These are phyloP conservation scores for Anaeromyces robustus DNA, from an alignment of 192 early-diverging fungal species.

Conservation along the genomic window DNA sequence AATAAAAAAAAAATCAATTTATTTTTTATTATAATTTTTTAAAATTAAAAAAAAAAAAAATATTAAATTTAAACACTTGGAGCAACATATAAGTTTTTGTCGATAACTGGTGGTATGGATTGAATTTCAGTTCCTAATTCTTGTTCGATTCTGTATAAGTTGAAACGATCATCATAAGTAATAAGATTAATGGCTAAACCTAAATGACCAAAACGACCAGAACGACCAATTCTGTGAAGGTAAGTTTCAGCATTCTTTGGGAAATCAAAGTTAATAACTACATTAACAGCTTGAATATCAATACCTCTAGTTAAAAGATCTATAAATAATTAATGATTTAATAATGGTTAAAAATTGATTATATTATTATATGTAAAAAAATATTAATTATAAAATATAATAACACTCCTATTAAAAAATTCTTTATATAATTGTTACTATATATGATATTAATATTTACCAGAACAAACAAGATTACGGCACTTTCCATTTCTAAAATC, in stretches of 20 bases:
- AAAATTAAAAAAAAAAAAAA: background rate
- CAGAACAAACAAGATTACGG: conserved; percentile 92
- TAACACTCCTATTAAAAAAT: background rate
- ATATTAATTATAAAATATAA: background rate
- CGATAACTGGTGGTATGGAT: conserved; percentile 92
- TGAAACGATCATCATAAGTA: conserved; percentile 94
- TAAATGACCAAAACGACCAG: conserved; percentile 88
- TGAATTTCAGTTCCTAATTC: conserved; percentile 97
- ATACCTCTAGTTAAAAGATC: conserved; percentile 96
- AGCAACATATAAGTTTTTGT: conserved; percentile 31
- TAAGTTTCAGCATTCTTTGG: conserved; percentile 99
- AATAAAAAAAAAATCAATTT: no score
- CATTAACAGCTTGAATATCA: conserved; percentile 98
- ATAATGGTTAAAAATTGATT: background rate
- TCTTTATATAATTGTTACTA: no score
- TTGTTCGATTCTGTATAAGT: conserved; percentile 95
- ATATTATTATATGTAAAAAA: conserved; percentile 1
- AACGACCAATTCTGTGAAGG: conserved; percentile 94
- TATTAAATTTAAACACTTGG: background rate
- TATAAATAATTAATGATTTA: conserved; percentile 11
- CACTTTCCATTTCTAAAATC: conserved; percentile 97
- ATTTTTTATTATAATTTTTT: no score
- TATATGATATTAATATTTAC: conserved; percentile 17
- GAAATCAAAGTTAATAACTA: conserved; percentile 99
- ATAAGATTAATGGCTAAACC: conserved; percentile 97